Evolutionary conservation across 805 yeast species (phyloP).

Genomic region (Zygosaccharomyces rouxii): DNA sequence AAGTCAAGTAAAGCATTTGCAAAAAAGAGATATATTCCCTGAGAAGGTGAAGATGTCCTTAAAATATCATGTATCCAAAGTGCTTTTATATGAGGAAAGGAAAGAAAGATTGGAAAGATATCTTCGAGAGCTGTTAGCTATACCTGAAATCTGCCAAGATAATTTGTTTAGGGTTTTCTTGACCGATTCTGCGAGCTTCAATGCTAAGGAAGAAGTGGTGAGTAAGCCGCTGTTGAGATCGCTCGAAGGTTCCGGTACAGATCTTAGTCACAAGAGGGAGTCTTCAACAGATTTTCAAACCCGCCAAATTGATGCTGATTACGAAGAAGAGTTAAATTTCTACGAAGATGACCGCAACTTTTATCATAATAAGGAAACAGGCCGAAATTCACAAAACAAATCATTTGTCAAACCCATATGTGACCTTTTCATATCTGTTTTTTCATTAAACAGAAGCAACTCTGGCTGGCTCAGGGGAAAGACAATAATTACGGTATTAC

Average conservation of each 20-base stretch:
- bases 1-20: constrained; percentile 52
- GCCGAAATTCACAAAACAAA: constrained; percentile 17
- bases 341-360: constrained; percentile 16
- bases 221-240: not conserved
- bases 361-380: constrained; percentile 2
- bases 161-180: constrained; percentile 69
- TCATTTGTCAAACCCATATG: constrained; percentile 79
- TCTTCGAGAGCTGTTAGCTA: constrained; percentile 49
- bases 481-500: constrained; percentile 74
- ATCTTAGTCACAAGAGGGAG: constrained; percentile 2
- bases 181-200: constrained; percentile 38
- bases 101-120: constrained; percentile 58
- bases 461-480: constrained; percentile 77
- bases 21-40: constrained; percentile 36
- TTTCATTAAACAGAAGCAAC: constrained; percentile 58
- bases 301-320: constrained; percentile 7
- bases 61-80: constrained; percentile 55
- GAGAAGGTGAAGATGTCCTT: constrained; percentile 58
- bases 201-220: not conserved
- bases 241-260: constrained; percentile 2
- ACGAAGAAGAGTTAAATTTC: constrained; percentile 12
- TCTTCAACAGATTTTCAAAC: constrained; percentile 6
- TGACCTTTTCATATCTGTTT: constrained; percentile 65
- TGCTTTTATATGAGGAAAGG: constrained; percentile 59
- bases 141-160: constrained; percentile 70